phyloP scores from a whole-genome alignment of 2,329 filamentous ascomycete species.

The Chrysosporium queenslandicum region DNA sequence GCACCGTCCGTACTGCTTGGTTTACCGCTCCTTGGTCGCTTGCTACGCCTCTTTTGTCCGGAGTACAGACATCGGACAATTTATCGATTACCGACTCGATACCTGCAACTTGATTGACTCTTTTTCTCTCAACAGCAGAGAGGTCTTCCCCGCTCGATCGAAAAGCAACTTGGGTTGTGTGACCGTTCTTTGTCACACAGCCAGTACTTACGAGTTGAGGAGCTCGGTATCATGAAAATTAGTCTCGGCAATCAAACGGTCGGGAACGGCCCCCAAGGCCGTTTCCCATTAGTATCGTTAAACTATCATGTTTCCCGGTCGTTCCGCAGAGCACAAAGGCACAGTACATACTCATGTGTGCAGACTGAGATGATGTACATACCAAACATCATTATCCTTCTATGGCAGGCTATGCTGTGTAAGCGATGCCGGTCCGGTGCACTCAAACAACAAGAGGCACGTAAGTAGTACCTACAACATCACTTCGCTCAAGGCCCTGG shows the following conservation, averaged over 20 bases:
- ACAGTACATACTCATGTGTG: not conserved
- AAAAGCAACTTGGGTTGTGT: slow-evolving; percentile 1
- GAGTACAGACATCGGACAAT: not conserved
- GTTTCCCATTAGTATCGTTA: not conserved
- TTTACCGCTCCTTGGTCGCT: not conserved
- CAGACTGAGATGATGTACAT: not conserved
- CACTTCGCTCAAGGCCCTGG: too few species aligned
- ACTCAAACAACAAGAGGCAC: not conserved
- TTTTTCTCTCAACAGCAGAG: not conserved
- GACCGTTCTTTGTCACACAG: not conserved
- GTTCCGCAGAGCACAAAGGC: not conserved
- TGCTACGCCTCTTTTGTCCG: not conserved
- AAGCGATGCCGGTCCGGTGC: not conserved
- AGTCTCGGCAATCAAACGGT: slow-evolving; percentile 8
- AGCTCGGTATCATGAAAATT: not conserved
- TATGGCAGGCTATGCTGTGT: not conserved
- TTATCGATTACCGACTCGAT: not conserved
- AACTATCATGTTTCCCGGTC: not conserved
- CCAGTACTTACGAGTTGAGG: not conserved
- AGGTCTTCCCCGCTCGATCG: slow-evolving; percentile 5
- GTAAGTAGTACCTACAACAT: too few species aligned
- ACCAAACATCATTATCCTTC: not conserved
- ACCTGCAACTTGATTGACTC: not conserved
- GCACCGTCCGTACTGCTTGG: not conserved
- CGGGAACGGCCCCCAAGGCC: not conserved